phyloP scores from a whole-genome alignment of 73 alveolate genomes.

The Symbiodinium pilosum region DNA sequence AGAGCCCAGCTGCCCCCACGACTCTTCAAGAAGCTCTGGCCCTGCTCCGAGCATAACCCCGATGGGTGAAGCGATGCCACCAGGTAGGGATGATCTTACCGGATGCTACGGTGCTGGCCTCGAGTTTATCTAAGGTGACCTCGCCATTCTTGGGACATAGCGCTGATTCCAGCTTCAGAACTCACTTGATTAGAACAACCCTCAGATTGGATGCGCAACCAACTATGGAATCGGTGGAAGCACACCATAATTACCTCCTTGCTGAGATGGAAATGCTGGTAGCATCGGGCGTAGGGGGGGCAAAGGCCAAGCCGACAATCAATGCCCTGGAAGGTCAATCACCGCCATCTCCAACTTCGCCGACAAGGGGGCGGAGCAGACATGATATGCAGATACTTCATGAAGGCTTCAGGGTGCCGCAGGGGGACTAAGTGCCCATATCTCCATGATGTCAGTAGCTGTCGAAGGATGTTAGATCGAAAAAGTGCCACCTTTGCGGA shows the following conservation, averaged over 20 bases:
- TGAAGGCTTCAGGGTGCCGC: not conserved
- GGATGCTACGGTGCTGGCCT: not conserved
- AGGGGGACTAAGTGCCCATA: not conserved
- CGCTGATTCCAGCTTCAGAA: not conserved
- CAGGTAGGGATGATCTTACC: not conserved
- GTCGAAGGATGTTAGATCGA: not conserved
- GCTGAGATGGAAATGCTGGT: not conserved
- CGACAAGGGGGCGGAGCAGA: not conserved
- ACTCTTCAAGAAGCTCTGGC: not conserved
- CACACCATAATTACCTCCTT: not conserved
- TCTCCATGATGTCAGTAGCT: not conserved
- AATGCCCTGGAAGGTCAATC: not conserved
- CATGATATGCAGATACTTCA: not conserved
- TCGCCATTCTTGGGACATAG: not conserved
- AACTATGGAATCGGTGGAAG: not conserved
- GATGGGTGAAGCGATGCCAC: not conserved
- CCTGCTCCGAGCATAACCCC: not conserved
- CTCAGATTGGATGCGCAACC: not conserved
- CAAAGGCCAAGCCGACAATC: not conserved
- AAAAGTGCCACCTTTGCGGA: not conserved
- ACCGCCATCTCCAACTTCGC: not conserved
- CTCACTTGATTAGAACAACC: not conserved
- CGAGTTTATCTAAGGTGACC: not conserved
- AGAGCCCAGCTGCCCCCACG: not conserved
- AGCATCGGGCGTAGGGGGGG: not conserved